phyloP scores from a whole-genome alignment of 169 alveolate species.

The Plasmodium knowlesi region DNA sequence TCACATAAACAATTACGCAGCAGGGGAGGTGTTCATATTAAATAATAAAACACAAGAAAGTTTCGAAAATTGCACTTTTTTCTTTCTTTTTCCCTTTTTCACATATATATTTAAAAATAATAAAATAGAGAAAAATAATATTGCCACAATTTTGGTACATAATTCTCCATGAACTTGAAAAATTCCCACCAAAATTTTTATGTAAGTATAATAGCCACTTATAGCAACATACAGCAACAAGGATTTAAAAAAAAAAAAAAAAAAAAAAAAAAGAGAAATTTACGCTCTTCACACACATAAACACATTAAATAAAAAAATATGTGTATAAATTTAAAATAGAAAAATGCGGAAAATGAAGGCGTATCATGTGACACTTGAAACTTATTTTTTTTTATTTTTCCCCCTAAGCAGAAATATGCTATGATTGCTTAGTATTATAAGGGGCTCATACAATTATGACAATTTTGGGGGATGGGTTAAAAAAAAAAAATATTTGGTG shows the following conservation, averaged over 20 bases:
- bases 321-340: neutral
- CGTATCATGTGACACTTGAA: neutral
- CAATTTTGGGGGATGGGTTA: neutral
- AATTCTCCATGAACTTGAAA: slow-evolving; percentile 1
- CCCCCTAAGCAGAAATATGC: neutral
- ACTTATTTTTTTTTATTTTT: neutral
- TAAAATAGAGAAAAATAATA: neutral
- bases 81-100: neutral
- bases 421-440: neutral
- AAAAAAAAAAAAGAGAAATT: neutral
- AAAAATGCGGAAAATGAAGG: neutral
- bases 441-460: neutral
- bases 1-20: neutral
- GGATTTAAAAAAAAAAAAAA: neutral
- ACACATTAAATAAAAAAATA: neutral
- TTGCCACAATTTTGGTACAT: neutral
- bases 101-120: neutral
- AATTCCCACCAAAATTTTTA: neutral
- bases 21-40: neutral
- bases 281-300: neutral
- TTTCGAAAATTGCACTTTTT: neutral
- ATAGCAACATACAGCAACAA: neutral
- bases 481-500: neutral
- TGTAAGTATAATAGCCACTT: neutral
- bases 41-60: neutral